phyloP scores from a whole-genome alignment of 2,329 filamentous ascomycete genomes.

The Fusarium goolgardi region DNA sequence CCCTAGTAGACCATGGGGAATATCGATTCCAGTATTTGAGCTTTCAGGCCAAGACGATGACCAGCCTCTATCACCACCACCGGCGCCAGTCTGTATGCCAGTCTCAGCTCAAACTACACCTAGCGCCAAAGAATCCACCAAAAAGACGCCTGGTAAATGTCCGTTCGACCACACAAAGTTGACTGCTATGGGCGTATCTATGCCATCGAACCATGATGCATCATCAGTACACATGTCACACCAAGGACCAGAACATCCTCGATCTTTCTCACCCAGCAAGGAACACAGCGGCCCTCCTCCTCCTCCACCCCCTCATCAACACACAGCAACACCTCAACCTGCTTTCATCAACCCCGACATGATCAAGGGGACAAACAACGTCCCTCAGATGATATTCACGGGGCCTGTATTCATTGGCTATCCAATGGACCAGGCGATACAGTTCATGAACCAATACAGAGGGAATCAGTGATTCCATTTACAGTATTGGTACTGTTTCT shows the following conservation, averaged over 20 bases:
- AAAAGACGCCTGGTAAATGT: constrained; percentile 61
- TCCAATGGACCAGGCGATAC: constrained; percentile 82
- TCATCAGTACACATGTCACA: constrained; percentile 23
- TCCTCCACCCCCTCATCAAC: constrained; percentile 26
- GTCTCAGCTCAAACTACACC: constrained; percentile 48
- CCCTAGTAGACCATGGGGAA: constrained; percentile 92
- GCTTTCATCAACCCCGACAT: constrained; percentile 63
- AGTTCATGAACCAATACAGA: constrained; percentile 73
- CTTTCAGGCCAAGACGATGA: constrained; percentile 51
- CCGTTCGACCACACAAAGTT: constrained; percentile 68
- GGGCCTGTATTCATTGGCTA: constrained; percentile 96
- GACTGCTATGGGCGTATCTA: constrained; percentile 49
- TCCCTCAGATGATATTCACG: constrained; percentile 84
- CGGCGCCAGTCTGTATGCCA: constrained; percentile 66
- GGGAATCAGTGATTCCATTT: constrained; percentile 42
- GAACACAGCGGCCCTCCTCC: constrained; percentile 32
- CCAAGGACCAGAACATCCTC: constrained; percentile 22
- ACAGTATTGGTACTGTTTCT: constrained; percentile 17
- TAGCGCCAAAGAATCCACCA: constrained; percentile 42
- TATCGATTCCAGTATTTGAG: constrained; percentile 76
- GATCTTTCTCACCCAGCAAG: constrained; percentile 40
- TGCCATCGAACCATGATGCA: constrained; percentile 25
- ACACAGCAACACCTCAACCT: constrained; percentile 54
- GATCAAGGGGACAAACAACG: constrained; percentile 47
- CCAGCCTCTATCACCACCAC: constrained; percentile 66